Percentiles rank a stretch among this genome's conserved stretches.
Evolutionary conservation across 2,329 filamentous ascomycete genomes (phyloP).

Genomic region (Ceratocystis alfenasii): DNA sequence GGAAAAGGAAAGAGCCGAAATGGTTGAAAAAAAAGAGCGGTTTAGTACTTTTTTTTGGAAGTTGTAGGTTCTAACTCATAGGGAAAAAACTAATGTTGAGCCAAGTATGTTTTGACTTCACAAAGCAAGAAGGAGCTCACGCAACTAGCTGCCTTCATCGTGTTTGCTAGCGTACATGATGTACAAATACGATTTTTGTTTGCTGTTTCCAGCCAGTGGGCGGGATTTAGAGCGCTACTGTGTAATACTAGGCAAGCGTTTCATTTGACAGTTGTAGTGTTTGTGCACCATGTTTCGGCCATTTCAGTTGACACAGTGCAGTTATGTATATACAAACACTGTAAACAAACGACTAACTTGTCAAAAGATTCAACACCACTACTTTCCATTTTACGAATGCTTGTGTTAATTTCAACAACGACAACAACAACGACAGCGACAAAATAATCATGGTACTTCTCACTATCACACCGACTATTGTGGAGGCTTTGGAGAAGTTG

Average conservation of each 20-base stretch:
- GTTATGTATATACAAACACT: not conserved
- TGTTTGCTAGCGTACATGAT: slow-evolving; percentile 1
- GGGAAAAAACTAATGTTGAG: not conserved
- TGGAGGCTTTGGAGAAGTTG: slow-evolving; percentile 44
- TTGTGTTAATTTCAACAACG: not conserved
- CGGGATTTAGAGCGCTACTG: not conserved
- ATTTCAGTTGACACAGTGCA: not conserved
- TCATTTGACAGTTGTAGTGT: not conserved
- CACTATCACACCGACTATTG: slow-evolving; percentile 59
- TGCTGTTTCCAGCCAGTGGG: not conserved
- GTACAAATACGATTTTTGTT: not conserved
- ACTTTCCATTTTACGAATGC: not conserved
- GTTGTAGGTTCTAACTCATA: not conserved
- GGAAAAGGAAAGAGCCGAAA: not conserved
- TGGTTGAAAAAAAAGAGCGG: not conserved
- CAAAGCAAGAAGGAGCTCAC: slow-evolving; percentile 2
- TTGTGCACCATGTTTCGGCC: not conserved
- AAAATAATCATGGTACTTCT: slow-evolving; percentile 54
- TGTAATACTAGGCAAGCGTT: not conserved
- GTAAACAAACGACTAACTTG: not conserved
- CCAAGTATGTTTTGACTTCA: not conserved
- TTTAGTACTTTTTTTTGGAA: not conserved
- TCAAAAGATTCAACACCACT: not conserved
- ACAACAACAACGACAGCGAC: not conserved
- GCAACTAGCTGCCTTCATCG: not conserved